These are phyloP conservation scores for Geoglossum cookeanum DNA, from an alignment of 2,329 filamentous ascomycete genomes.

Conservation along the genomic window DNA sequence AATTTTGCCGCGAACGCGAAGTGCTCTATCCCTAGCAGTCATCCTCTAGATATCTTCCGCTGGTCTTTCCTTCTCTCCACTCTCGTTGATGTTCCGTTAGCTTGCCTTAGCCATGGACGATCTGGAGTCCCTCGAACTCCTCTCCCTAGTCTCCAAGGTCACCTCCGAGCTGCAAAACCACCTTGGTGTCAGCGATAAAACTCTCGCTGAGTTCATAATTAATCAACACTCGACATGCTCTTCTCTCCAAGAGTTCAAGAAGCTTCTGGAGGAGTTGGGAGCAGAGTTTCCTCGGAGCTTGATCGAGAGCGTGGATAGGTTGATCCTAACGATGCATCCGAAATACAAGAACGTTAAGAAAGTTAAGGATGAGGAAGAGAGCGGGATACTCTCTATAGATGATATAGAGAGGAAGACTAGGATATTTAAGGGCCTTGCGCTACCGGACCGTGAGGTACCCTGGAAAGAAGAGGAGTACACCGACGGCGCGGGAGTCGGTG, in stretches of 20 bases:
- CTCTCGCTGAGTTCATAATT: conserved; percentile 89
- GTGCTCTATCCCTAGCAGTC: no score
- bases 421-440: conserved; percentile 75
- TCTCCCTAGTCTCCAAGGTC: conserved; percentile 88
- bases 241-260: conserved; percentile 53
- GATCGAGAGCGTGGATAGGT: conserved; percentile 75
- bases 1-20: no score
- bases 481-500: conserved; percentile 15
- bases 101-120: conserved; percentile 50
- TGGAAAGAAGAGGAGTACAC: conserved; percentile 31
- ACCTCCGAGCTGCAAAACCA: conserved; percentile 90
- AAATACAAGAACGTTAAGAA: conserved; percentile 44
- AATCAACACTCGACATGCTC: conserved; percentile 64
- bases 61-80: no score
- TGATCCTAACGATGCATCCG: conserved; percentile 80
- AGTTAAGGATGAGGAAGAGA: conserved; percentile 17
- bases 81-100: no score
- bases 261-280: conserved; percentile 53
- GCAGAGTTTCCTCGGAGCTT: conserved; percentile 73
- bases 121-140: conserved; percentile 71
- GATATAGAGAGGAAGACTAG: conserved; percentile 55
- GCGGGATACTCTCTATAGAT: conserved; percentile 24
- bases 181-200: conserved; percentile 80
- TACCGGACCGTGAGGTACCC: conserved; percentile 54
- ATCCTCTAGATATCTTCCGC: background rate